phyloP scores from a whole-genome alignment of 495 filamentous ascomycete species.

The Thermochaetoides thermophila region DNA sequence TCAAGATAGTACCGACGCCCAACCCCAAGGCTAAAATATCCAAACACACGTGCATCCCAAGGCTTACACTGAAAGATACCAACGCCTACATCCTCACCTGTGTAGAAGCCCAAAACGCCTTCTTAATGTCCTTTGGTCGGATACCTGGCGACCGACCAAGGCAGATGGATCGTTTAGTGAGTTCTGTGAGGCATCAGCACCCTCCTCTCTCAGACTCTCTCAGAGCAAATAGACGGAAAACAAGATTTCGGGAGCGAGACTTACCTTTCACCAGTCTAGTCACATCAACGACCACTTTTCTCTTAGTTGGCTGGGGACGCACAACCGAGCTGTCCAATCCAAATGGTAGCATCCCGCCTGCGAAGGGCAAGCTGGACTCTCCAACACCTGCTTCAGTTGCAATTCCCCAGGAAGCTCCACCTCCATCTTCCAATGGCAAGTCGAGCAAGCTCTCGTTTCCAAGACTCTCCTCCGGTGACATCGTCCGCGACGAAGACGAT shows the following conservation, averaged over 20 bases:
- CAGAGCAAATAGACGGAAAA: not conserved
- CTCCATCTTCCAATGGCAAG: not conserved
- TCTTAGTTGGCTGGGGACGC: not conserved
- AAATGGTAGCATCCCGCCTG: slow-evolving; percentile 1
- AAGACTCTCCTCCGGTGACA: not conserved
- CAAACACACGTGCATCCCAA: too few relatives aligned
- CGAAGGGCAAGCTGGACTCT: too few relatives aligned
- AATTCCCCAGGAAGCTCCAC: too few relatives aligned
- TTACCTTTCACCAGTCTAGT: slow-evolving; percentile 14
- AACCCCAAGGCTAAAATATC: too few relatives aligned
- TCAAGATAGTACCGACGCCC: too few relatives aligned
- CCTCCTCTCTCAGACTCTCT: too few relatives aligned
- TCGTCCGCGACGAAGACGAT: not conserved
- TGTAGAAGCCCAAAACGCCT: slow-evolving; percentile 30
- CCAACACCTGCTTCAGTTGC: too few relatives aligned
- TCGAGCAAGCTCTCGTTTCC: not conserved
- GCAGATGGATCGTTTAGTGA: slow-evolving; percentile 32
- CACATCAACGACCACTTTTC: slow-evolving; percentile 13
- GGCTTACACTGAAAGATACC: too few relatives aligned
- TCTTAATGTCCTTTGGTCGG: slow-evolving; percentile 41
- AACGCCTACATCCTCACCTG: not conserved
- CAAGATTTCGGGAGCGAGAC: not conserved
- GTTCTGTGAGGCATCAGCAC: slow-evolving; percentile 5
- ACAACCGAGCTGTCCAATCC: not conserved
- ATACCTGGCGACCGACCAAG: slow-evolving; percentile 49